Evolutionary conservation across 306 rosid species (phyloP).

Genomic region (Sicyos baderoa): DNA sequence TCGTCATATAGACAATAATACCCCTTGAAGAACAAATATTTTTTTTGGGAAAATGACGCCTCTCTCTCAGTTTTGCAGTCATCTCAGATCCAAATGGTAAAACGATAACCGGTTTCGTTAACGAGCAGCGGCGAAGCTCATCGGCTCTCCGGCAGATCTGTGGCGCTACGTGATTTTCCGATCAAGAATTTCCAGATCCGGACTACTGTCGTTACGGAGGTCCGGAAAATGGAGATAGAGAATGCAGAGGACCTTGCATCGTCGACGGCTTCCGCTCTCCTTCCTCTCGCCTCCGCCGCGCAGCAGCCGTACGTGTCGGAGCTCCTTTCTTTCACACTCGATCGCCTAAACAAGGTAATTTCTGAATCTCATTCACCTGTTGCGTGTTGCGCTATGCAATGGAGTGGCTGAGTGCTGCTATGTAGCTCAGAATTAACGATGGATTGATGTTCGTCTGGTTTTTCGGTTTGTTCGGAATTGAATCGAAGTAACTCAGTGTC

Average conservation of each 20-base stretch:
- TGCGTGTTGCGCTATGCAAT: neutral
- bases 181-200: slow-evolving; percentile 11
- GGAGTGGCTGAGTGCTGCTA: slow-evolving; percentile 1
- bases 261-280: slow-evolving; percentile 37
- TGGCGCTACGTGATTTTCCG: slow-evolving; percentile 15
- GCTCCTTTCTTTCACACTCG: slow-evolving; percentile 93
- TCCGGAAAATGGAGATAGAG: slow-evolving; percentile 43
- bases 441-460: neutral
- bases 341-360: slow-evolving; percentile 83
- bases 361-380: neutral
- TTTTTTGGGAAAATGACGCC: neutral
- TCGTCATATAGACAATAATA: neutral
- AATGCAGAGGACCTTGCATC: slow-evolving; percentile 35
- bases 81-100: slow-evolving; percentile 21
- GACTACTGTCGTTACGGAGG: slow-evolving; percentile 23
- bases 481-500: neutral
- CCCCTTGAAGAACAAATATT: neutral
- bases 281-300: slow-evolving; percentile 69
- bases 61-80: slow-evolving; percentile 1
- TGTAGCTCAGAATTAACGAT: neutral
- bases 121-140: slow-evolving; percentile 20
- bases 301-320: slow-evolving; percentile 96
- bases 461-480: neutral
- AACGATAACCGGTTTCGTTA: slow-evolving; percentile 16
- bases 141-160: slow-evolving; percentile 26